Evolutionary conservation across 768 basidiomycete species (phyloP).

Genomic region (Kwoniella botswanensis): DNA sequence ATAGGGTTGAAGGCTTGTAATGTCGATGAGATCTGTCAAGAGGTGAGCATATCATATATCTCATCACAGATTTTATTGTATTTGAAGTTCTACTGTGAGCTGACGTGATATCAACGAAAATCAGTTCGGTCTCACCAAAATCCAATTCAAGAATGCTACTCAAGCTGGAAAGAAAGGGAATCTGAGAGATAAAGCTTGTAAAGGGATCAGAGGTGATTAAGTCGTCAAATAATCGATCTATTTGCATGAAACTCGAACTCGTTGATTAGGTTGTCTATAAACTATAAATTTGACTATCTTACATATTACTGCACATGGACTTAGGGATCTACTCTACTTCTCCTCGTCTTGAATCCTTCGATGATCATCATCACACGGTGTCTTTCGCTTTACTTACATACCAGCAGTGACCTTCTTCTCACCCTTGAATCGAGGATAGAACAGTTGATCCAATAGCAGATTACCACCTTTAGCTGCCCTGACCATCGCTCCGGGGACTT

Average conservation of each 20-base stretch:
- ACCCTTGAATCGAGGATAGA: constrained; percentile 72
- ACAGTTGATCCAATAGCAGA: constrained; percentile 75
- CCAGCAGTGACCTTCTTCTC: constrained; percentile 19
- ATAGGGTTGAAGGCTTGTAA: constrained; percentile 17
- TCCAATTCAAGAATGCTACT: constrained; percentile 27
- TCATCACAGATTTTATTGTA: too few relatives aligned
- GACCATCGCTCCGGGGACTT: constrained; percentile 89
- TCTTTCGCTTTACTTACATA: neutral
- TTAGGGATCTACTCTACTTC: too few relatives aligned
- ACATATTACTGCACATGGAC: neutral
- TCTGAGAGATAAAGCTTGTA: constrained; percentile 30
- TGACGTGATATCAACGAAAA: neutral
- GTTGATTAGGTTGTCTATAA: too few relatives aligned
- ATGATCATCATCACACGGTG: too few relatives aligned
- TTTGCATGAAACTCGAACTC: neutral
- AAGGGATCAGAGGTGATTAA: constrained; percentile 25
- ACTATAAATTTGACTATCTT: neutral
- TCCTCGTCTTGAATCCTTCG: neutral
- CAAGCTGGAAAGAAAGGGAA: constrained; percentile 29
- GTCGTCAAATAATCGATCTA: neutral
- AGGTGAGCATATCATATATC: constrained; percentile 7
- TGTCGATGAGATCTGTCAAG: constrained; percentile 14
- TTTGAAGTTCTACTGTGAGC: neutral
- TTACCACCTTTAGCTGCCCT: constrained; percentile 86
- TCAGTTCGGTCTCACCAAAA: constrained; percentile 26